Evolutionary conservation across 768 basidiomycete species (phyloP).

Genomic region (Boletus eberwhitei): DNA sequence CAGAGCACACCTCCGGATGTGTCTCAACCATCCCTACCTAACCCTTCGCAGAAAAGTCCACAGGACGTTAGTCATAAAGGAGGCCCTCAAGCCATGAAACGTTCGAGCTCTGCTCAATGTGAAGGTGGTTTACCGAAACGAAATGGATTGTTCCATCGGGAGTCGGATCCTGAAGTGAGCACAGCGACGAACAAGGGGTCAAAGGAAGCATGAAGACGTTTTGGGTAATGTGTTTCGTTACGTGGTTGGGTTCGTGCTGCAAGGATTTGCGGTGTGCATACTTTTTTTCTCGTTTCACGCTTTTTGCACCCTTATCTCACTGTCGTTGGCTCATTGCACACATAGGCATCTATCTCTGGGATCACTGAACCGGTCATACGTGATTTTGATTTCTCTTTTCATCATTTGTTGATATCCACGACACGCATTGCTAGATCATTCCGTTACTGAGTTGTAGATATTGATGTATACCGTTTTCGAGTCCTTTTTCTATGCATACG

Average conservation of each 20-base stretch:
- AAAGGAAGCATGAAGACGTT: constrained; percentile 20
- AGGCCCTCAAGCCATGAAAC: constrained; percentile 23
- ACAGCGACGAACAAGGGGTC: constrained; percentile 21
- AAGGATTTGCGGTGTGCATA: constrained; percentile 1
- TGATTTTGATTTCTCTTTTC: background rate
- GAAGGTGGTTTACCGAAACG: constrained; percentile 27
- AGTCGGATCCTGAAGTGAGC: constrained; percentile 29
- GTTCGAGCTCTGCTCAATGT: constrained; percentile 27
- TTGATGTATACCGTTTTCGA: constrained; percentile 21
- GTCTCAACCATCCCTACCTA: constrained; percentile 7
- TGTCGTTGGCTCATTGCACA: constrained; percentile 9
- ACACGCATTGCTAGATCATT: constrained; percentile 25
- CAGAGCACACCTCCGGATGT: constrained; percentile 6
- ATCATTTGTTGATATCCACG: constrained; percentile 23
- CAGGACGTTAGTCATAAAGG: constrained; percentile 18
- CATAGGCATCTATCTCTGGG: constrained; percentile 11
- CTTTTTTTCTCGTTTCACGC: constrained; percentile 3
- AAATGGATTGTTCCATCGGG: constrained; percentile 29
- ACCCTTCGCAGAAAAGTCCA: constrained; percentile 3
- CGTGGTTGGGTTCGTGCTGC: background rate
- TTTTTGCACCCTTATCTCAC: constrained; percentile 1
- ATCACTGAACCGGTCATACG: constrained; percentile 3
- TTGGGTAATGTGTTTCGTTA: constrained; percentile 15
- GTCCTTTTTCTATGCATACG: background rate
- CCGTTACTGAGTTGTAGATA: constrained; percentile 3